A percentile compares a stretch with the other conserved stretches of the same genome.
phyloP scores from a whole-genome alignment of 2,329 filamentous ascomycete species.

The Dothistroma septosporum region DNA sequence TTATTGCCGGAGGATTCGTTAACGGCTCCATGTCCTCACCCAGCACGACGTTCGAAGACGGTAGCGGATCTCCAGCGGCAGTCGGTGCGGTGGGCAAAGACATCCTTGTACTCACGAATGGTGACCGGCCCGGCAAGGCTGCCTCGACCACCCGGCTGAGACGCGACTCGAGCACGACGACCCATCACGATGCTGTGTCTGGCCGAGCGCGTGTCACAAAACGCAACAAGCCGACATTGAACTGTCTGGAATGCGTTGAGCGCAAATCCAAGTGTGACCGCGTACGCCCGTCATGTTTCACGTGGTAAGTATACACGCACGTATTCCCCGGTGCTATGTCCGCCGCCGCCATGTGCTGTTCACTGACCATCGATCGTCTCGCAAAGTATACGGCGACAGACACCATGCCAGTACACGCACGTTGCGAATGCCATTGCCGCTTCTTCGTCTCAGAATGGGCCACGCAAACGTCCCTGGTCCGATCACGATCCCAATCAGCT shows the following conservation, averaged over 20 bases:
- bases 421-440: not conserved
- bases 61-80: not conserved
- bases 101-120: not conserved
- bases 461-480: not conserved
- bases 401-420: not conserved
- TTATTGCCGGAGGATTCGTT: not conserved
- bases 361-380: not conserved
- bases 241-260: not conserved
- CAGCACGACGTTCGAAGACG: not conserved
- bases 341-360: not conserved
- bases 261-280: not conserved
- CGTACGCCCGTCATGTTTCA: not conserved
- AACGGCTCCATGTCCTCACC: not conserved
- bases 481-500: not conserved
- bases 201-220: not conserved
- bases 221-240: not conserved
- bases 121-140: not conserved
- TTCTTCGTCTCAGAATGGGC: not conserved
- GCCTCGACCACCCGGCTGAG: not conserved
- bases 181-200: not conserved
- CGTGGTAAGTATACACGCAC: not conserved
- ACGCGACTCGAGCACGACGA: not conserved
- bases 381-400: not conserved
- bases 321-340: not conserved
- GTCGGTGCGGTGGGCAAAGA: not conserved